phyloP scores from a whole-genome alignment of 1,284 basidiomycete species.

The Volvariella surrecta region DNA sequence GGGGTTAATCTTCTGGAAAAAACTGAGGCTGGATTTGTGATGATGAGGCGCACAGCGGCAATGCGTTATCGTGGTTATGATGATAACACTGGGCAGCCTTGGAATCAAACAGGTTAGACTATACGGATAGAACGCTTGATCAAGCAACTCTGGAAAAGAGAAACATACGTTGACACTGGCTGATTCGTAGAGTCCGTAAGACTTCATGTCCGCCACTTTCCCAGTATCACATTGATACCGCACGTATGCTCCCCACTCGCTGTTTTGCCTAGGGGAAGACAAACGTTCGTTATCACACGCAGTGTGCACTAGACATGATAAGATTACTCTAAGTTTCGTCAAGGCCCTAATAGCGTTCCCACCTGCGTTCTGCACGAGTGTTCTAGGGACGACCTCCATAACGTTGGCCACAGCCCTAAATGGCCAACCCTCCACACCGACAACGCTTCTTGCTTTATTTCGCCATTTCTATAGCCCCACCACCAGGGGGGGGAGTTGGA shows the following conservation, averaged over 20 bases:
- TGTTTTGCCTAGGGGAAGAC: conserved; percentile 77
- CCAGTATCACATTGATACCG: conserved; percentile 93
- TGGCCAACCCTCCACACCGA: conserved; percentile 87
- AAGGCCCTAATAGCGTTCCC: conserved; percentile 92
- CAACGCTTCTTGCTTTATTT: conserved; percentile 68
- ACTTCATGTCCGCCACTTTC: conserved; percentile 93
- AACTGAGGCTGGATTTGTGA: too few relatives aligned
- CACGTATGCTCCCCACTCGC: conserved; percentile 85
- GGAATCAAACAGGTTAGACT: too few relatives aligned
- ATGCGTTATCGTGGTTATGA: too few relatives aligned
- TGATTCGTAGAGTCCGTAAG: conserved; percentile 89
- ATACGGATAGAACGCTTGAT: too few relatives aligned
- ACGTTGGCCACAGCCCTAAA: conserved; percentile 92
- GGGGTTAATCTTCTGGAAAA: too few relatives aligned
- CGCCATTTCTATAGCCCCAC: conserved; percentile 99
- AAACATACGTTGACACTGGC: conserved; percentile 82
- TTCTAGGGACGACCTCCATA: conserved; percentile 96
- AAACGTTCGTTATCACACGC: too few relatives aligned
- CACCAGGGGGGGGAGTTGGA: conserved; percentile 86
- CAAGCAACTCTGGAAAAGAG: too few relatives aligned
- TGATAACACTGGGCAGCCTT: too few relatives aligned
- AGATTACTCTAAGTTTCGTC: conserved; percentile 82
- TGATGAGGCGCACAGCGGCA: too few relatives aligned
- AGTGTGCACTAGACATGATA: too few relatives aligned
- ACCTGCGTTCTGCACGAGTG: conserved; percentile 92